Percentiles rank a stretch among this genome's conserved stretches.
Conservation (phyloP, 345 rosid species). For the Gossypium thurberi region DNA sequence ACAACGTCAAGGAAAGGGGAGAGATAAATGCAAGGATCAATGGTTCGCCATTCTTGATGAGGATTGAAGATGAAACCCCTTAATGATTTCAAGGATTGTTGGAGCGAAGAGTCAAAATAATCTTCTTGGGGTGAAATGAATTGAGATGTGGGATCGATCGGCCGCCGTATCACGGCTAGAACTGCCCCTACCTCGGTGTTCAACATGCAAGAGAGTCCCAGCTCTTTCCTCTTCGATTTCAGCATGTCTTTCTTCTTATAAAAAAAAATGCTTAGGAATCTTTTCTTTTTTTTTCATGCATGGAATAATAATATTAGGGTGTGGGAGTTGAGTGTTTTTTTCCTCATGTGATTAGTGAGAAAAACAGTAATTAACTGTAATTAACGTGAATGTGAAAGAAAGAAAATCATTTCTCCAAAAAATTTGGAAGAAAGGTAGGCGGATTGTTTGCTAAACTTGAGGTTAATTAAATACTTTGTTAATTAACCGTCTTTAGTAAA, state of each 20-base stretch:
- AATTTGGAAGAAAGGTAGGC: neutral
- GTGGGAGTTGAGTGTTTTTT: neutral
- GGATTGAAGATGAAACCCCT: slow-evolving; percentile 84
- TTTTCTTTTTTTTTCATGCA: neutral
- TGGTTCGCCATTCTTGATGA: slow-evolving; percentile 71
- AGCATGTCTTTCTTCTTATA: slow-evolving; percentile 19
- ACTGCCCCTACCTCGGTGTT: slow-evolving; percentile 89
- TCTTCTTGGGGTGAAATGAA: slow-evolving; percentile 52
- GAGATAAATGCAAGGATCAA: slow-evolving; percentile 75
- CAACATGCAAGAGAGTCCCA: slow-evolving; percentile 79
- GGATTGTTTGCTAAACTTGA: slow-evolving; percentile 25
- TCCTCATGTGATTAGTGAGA: neutral
- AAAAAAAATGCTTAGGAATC: neutral
- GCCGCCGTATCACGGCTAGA: slow-evolving; percentile 72
- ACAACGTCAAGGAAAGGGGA: slow-evolving; percentile 77
- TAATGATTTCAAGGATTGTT: slow-evolving; percentile 68
- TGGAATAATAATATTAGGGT: neutral
- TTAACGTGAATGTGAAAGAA: neutral
- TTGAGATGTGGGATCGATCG: slow-evolving; percentile 27
- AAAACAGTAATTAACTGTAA: neutral
- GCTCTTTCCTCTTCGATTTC: slow-evolving; percentile 42
- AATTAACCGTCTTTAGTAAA: neutral
- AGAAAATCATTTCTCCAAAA: neutral
- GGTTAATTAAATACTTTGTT: slow-evolving; percentile 13
- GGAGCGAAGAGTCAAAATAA: slow-evolving; percentile 36